Evolutionary conservation across 2,329 filamentous ascomycete genomes (phyloP), one percentile per base, ranked within the genome.

Genomic region (Aspergillus sp.): DNA sequence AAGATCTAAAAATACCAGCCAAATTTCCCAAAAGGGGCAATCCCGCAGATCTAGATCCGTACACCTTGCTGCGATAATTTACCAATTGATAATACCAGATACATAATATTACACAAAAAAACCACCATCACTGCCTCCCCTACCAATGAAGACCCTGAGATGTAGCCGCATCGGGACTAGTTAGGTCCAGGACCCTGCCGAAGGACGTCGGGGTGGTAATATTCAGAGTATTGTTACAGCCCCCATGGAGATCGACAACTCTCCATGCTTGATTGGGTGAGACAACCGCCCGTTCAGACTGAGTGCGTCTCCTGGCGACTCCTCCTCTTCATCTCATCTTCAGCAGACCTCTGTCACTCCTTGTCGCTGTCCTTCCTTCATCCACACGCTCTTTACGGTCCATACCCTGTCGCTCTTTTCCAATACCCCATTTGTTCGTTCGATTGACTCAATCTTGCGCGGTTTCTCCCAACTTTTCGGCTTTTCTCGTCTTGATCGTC

Each of bases 291-390:
- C 40, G 40, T 42, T 42, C 40, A 42, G 19, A 6, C 19, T 47
- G 16, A 38, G n/a, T 46, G 21, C 44, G 38, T 25, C 31, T 20
- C 48, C 34, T 29, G 42, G 23, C 16, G 20, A 38, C 45, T 43
- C 50, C 47, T 50, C 42, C 42, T 53, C 53, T 61, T 58, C 55
- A 52, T 52, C 42, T 25, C 32, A 32, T 38, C 23, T 29, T 41
- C 34, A 40, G 9, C 19, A 31, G 6, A 16, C 23, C 45, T 14
- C 45, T 45, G 31, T 57, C 41, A 38, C 38, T 52, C 21, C 32
- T n/a, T 42, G 34, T 21, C 19, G 13, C 21, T 32, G 40, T 32
- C 34, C 13, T 47, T 47, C 34, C 13, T 47, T 17, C 44, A 21
- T 42, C 44, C 41, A 38, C 19, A 42, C 40, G 11, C 40, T 42